phyloP scores from a whole-genome alignment of 768 basidiomycete species.

The Gymnopilus dilepis region DNA sequence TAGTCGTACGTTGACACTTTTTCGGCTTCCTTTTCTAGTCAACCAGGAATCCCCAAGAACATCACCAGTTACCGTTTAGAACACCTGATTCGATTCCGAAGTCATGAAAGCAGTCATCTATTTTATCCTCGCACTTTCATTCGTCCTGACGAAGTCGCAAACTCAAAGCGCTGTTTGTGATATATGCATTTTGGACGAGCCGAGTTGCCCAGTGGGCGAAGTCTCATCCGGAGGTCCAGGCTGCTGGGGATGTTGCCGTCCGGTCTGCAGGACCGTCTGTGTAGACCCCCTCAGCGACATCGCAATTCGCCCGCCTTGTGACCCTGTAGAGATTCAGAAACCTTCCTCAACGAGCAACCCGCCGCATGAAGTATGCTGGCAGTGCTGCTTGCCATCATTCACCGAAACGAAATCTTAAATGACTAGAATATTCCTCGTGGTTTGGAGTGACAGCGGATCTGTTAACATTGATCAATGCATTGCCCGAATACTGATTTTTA shows the following conservation, averaged over 20 bases:
- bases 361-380: not conserved
- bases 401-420: not conserved
- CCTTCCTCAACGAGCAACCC: not conserved
- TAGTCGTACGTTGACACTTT: no score
- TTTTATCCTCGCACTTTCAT: no score
- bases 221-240: slow-evolving; percentile 10
- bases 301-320: not conserved
- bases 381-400: not conserved
- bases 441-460: no score
- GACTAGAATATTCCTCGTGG: no score
- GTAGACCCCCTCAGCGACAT: not conserved
- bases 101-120: no score
- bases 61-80: no score
- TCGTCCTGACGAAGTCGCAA: no score
- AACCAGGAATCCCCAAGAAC: no score
- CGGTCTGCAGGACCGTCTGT: not conserved
- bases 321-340: not conserved
- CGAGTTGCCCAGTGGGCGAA: slow-evolving; percentile 15
- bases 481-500: no score
- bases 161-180: slow-evolving; percentile 6
- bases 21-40: no score
- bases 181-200: slow-evolving; percentile 11
- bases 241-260: slow-evolving; percentile 15
- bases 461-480: no score
- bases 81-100: no score